phyloP scores from a whole-genome alignment of 768 basidiomycete genomes.

The Wakefieldia striispora region DNA sequence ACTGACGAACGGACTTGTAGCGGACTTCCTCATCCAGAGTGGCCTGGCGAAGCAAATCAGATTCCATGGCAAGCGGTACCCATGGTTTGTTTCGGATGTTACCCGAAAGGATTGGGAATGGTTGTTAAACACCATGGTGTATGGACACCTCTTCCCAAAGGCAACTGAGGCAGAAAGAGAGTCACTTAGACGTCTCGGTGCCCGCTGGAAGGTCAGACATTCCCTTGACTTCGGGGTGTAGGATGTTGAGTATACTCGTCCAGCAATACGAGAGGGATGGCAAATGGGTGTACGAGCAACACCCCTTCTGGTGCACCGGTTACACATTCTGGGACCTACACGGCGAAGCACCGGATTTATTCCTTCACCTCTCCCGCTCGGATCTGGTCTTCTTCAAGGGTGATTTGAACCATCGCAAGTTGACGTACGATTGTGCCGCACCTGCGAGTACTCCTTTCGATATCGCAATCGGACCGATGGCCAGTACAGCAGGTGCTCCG shows the following conservation, averaged over 20 bases:
- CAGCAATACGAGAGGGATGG: slow-evolving; percentile 91
- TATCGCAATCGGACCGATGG: slow-evolving; percentile 90
- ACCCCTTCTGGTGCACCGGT: slow-evolving; percentile 95
- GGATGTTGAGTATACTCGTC: slow-evolving; percentile 3
- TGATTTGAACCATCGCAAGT: slow-evolving; percentile 88
- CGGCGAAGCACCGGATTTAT: slow-evolving; percentile 83
- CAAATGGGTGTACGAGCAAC: slow-evolving; percentile 92
- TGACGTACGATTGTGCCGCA: slow-evolving; percentile 84
- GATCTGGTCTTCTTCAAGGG: slow-evolving; percentile 96
- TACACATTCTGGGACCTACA: slow-evolving; percentile 91
- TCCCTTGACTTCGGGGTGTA: neutral
- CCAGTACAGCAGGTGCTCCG: slow-evolving; percentile 83
- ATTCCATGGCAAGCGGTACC: slow-evolving; percentile 95
- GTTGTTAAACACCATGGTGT: slow-evolving; percentile 84
- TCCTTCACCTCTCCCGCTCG: slow-evolving; percentile 85
- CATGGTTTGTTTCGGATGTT: slow-evolving; percentile 94
- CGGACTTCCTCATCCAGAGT: slow-evolving; percentile 91
- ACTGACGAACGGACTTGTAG: slow-evolving; percentile 37
- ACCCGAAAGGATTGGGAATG: slow-evolving; percentile 95
- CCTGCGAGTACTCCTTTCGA: slow-evolving; percentile 88
- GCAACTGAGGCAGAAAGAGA: slow-evolving; percentile 78
- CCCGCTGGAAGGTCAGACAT: slow-evolving; percentile 78
- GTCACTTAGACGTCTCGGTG: slow-evolving; percentile 74
- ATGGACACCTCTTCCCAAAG: slow-evolving; percentile 88
- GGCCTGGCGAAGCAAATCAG: slow-evolving; percentile 81